A percentile compares a stretch with the other conserved stretches of the same genome.
These are phyloP conservation scores for Flaveria linearis DNA, from an alignment of 129 eudicot genomes.

Conservation along the genomic window DNA sequence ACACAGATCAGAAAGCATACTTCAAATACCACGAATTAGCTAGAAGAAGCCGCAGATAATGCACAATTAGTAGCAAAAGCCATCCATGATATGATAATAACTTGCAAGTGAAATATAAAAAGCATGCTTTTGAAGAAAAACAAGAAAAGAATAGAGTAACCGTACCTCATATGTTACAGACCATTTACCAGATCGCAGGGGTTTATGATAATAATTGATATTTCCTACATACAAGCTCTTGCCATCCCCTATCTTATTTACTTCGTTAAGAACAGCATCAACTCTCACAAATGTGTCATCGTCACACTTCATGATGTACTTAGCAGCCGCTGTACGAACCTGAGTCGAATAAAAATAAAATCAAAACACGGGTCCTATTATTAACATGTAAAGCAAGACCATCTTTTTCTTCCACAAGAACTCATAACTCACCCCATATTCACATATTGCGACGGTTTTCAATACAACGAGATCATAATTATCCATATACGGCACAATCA, in stretches of 20 bases:
- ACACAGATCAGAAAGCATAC: background rate
- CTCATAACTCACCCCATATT: slow-evolving; percentile 70
- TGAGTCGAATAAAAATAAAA: slow-evolving; percentile 24
- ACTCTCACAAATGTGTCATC: slow-evolving; percentile 88
- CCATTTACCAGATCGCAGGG: slow-evolving; percentile 79
- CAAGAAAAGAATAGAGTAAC: background rate
- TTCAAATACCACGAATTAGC: background rate
- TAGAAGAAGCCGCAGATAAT: background rate
- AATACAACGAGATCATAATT: slow-evolving; percentile 88
- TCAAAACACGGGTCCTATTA: slow-evolving; percentile 9
- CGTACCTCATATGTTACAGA: slow-evolving; percentile 80
- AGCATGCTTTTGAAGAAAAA: background rate
- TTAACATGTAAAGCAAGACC: background rate
- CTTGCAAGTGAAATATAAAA: background rate
- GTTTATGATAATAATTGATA: slow-evolving; percentile 80
- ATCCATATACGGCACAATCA: slow-evolving; percentile 86
- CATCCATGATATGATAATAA: background rate
- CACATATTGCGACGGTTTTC: slow-evolving; percentile 89
- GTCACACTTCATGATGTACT: slow-evolving; percentile 91
- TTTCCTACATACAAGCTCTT: slow-evolving; percentile 78
- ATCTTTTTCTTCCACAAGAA: slow-evolving; percentile 2
- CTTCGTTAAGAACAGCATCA: slow-evolving; percentile 65
- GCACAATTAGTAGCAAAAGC: background rate
- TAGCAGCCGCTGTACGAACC: slow-evolving; percentile 67
- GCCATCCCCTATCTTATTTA: slow-evolving; percentile 44